Evolutionary conservation across 805 yeast genomes (phyloP), one percentile per base, ranked within the genome.

Genomic region (Starmera dryadoides): DNA sequence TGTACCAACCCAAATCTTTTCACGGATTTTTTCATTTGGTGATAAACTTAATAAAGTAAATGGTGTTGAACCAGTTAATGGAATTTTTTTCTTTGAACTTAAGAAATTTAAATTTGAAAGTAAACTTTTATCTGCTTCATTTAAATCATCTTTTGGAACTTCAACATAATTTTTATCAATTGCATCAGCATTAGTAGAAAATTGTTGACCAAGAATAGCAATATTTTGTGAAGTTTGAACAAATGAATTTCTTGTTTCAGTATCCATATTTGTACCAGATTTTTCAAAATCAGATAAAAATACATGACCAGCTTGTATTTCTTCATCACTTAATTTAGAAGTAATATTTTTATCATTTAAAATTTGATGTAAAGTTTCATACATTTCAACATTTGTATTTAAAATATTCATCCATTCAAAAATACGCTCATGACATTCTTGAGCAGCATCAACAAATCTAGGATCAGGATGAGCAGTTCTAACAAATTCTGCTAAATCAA

Each of bases 371-470:
- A 93, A 68, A 34, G 74, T 76, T 35, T 64, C 59, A 52, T 80
- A 86, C 22, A 93, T 66, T 29, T 74, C 81, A 14, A 79, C 83
- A 39, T 86, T 81, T 2, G 98, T 89, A 59, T 93, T 93, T 34
- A 93, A 66, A 38, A 82, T 73, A 59, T 88, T 93, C 98, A 93
- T 93, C 59, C 81, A 89, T 53, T 88, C 95, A 59, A 82, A 91
- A 84, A 91, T 77, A 46, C 77, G 68, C 49, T 86, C 94, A 55
- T 91, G 96, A 29, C 93, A 83, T 33, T 74, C 71, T 53, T 91
- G 95, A 2, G 98, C 96, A 2, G 88, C 89, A 30, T 69, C 69
- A 10, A 83, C 70, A 71, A 86, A 87, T 15, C 66, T 60, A 36
- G 66, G 66, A 46, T 80, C 74, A 1, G 98, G 97, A 56, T 91